These are phyloP conservation scores for Aspergillus sclerotiicarbonarius DNA, from an alignment of 495 filamentous ascomycete species.

Conservation along the genomic window DNA sequence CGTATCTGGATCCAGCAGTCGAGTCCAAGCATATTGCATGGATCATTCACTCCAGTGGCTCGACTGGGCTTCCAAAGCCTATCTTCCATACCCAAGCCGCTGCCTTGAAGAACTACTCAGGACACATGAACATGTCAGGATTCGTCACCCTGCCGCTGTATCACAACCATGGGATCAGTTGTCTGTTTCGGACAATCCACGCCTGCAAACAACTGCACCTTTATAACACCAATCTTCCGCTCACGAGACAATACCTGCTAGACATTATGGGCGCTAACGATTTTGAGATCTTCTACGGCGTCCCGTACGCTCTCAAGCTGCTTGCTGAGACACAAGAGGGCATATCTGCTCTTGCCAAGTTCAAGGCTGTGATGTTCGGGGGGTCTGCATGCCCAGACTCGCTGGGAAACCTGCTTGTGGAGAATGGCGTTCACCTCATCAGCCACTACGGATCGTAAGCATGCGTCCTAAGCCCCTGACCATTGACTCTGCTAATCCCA, in stretches of 20 bases:
- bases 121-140: constrained; percentile 29
- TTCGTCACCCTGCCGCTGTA: constrained; percentile 56
- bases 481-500: constrained; percentile 1
- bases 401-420: constrained; percentile 53
- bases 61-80: constrained; percentile 60
- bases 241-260: constrained; percentile 52
- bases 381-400: constrained; percentile 57
- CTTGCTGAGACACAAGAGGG: constrained; percentile 51
- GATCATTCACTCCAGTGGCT: constrained; percentile 59
- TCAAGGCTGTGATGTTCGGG: constrained; percentile 49
- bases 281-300: constrained; percentile 51
- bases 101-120: constrained; percentile 32
- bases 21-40: constrained; percentile 38
- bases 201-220: constrained; percentile 45
- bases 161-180: constrained; percentile 49
- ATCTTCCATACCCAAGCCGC: constrained; percentile 38
- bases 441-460: constrained; percentile 54
- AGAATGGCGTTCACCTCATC: constrained; percentile 53
- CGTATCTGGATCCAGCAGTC: constrained; percentile 17
- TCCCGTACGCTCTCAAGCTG: constrained; percentile 56
- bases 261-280: constrained; percentile 43
- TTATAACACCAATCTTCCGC: constrained; percentile 48
- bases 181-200: constrained; percentile 45
- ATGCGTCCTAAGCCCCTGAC: not conserved
- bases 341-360: constrained; percentile 39